Conservation (phyloP, 169 alveolate species). For the Babesia ovis region DNA sequence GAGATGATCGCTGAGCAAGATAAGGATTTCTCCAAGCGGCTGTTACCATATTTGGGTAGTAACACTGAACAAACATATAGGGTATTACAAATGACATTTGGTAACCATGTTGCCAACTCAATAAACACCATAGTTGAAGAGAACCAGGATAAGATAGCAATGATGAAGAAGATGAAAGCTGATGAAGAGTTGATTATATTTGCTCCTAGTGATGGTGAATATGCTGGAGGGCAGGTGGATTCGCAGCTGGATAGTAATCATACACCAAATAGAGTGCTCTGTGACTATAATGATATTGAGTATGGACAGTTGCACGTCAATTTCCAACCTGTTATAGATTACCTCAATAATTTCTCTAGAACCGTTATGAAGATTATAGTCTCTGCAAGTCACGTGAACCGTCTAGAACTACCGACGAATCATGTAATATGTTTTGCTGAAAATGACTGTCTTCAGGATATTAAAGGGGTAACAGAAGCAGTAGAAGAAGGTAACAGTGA, state of each 20-base stretch:
- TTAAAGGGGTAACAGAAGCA: constrained; percentile 9
- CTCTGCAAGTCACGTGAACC: constrained; percentile 59
- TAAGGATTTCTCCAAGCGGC: not conserved
- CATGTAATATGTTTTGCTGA: constrained; percentile 20
- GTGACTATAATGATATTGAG: no score
- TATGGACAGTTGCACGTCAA: no score
- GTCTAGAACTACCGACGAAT: constrained; percentile 12
- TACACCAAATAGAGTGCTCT: no score
- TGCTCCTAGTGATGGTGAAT: no score
- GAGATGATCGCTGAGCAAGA: constrained; percentile 37
- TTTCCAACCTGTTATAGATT: not conserved
- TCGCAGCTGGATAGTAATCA: no score
- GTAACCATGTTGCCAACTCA: not conserved
- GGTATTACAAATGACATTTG: not conserved
- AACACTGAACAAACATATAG: not conserved
- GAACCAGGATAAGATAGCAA: no score
- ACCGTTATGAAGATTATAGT: constrained; percentile 27
- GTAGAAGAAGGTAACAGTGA: not conserved
- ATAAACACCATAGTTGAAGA: no score
- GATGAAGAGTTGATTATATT: no score
- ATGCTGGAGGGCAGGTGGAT: no score
- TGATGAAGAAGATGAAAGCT: no score
- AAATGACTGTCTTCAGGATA: constrained; percentile 2
- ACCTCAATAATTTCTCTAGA: constrained; percentile 6
- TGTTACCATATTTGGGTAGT: not conserved